Conservation (phyloP, 2,329 filamentous ascomycete genomes). For the Trichoderma lentiforme region DNA sequence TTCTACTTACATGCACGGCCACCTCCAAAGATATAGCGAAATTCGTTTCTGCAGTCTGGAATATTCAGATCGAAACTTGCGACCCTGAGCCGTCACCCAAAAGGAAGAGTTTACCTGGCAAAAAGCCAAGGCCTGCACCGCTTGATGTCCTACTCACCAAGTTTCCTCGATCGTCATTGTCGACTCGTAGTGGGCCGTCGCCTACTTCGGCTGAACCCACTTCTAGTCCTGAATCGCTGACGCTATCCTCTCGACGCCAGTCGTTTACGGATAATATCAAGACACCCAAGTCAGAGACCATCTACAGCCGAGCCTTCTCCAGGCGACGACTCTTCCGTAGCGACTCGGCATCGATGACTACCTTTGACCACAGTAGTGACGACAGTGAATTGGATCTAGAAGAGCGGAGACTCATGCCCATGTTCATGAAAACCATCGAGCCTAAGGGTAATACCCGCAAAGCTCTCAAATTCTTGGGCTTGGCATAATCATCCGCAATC, state of each 20-base stretch:
- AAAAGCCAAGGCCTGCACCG: conserved; percentile 26
- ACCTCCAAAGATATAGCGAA: conserved; percentile 51
- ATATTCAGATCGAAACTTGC: conserved; percentile 33
- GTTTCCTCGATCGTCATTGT: conserved; percentile 27
- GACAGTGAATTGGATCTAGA: conserved; percentile 46
- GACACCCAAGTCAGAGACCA: conserved; percentile 31
- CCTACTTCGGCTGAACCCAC: conserved; percentile 11
- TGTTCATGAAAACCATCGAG: conserved; percentile 38
- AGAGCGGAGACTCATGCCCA: conserved; percentile 52
- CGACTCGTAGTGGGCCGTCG: conserved; percentile 24
- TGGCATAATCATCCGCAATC: conserved; percentile 23
- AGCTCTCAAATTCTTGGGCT: conserved; percentile 52
- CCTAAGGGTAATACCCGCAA: conserved; percentile 47
- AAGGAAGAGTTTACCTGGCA: conserved; percentile 23
- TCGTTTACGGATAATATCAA: conserved; percentile 25
- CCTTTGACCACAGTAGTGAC: conserved; percentile 34
- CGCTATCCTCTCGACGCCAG: conserved; percentile 12
- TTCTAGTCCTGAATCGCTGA: conserved; percentile 15
- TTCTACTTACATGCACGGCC: conserved; percentile 54
- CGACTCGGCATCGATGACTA: conserved; percentile 33
- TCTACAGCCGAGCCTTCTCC: conserved; percentile 30
- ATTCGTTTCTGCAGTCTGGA: conserved; percentile 53
- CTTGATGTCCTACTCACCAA: conserved; percentile 31
- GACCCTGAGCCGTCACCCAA: conserved; percentile 41
- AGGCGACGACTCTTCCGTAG: conserved; percentile 20